phyloP scores from a whole-genome alignment of 2,329 filamentous ascomycete genomes.

The Tolypocladium pustulatum region DNA sequence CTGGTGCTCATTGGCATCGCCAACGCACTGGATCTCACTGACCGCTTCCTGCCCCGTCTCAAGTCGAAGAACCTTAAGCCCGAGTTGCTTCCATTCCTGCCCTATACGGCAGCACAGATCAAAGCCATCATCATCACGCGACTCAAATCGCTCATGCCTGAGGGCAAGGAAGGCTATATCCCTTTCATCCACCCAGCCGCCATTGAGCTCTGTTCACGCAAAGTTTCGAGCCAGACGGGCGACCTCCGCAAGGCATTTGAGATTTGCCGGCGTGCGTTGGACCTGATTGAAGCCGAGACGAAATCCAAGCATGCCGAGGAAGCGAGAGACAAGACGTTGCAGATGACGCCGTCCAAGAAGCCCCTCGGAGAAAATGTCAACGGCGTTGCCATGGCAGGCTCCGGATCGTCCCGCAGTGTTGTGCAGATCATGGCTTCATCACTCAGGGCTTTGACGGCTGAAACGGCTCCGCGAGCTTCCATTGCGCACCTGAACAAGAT shows the following conservation, averaged over 20 bases:
- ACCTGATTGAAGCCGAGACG: conserved; percentile 79
- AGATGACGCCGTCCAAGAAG: conserved; percentile 60
- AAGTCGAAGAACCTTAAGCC: conserved; percentile 91
- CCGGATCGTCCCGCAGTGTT: conserved; percentile 26
- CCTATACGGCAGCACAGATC: conserved; percentile 82
- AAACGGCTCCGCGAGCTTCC: conserved; percentile 77
- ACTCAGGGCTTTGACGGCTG: conserved; percentile 53
- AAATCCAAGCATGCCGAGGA: conserved; percentile 60
- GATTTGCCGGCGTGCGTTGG: conserved; percentile 80
- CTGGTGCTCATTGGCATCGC: conserved; percentile 86
- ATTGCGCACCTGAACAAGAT: conserved; percentile 89
- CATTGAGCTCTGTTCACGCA: conserved; percentile 87
- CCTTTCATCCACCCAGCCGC: conserved; percentile 92
- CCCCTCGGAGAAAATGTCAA: conserved; percentile 77
- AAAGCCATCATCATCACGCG: conserved; percentile 77
- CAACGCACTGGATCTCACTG: conserved; percentile 90
- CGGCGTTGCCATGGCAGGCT: conserved; percentile 29
- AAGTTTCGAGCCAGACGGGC: conserved; percentile 87
- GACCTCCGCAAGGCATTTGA: conserved; percentile 94
- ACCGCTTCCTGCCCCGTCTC: conserved; percentile 84
- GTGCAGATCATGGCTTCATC: conserved; percentile 41
- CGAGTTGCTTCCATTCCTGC: conserved; percentile 79
- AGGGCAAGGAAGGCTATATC: conserved; percentile 48
- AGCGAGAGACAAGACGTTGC: conserved; percentile 43
- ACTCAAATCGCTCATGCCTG: conserved; percentile 62